These are phyloP conservation scores for Lentithecium fluviatile DNA, from an alignment of 495 filamentous ascomycete genomes.

Conservation along the genomic window DNA sequence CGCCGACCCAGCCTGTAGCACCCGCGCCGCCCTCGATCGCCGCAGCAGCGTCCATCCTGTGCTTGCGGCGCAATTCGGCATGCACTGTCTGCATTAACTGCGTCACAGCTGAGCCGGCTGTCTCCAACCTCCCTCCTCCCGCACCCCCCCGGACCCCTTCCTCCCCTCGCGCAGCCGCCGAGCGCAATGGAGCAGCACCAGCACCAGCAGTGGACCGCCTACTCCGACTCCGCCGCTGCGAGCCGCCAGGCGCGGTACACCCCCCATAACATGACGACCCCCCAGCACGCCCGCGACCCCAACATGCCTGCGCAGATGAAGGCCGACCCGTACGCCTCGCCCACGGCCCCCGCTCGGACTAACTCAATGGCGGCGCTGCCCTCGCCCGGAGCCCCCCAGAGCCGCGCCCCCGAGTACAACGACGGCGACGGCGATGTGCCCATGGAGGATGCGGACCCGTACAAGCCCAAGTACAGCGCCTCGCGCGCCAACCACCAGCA, in stretches of 20 bases:
- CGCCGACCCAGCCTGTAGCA: neutral
- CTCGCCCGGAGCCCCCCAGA: slow-evolving; percentile 33
- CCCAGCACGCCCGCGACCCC: slow-evolving; percentile 31
- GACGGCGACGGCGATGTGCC: slow-evolving; percentile 83
- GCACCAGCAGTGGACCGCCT: slow-evolving; percentile 36
- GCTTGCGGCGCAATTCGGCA: slow-evolving; percentile 24
- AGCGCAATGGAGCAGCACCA: slow-evolving; percentile 35
- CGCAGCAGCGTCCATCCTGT: neutral
- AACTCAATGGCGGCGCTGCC: slow-evolving; percentile 38
- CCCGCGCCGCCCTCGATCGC: slow-evolving; percentile 4
- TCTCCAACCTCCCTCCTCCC: slow-evolving; percentile 5
- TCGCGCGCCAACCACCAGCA: slow-evolving; percentile 66
- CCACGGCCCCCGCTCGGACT: slow-evolving; percentile 37
- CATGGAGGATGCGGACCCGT: slow-evolving; percentile 91
- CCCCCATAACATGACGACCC: slow-evolving; percentile 31
- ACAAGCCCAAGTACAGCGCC: slow-evolving; percentile 71
- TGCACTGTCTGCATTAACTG: slow-evolving; percentile 27
- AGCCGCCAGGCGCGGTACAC: slow-evolving; percentile 38
- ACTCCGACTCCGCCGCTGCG: slow-evolving; percentile 28
- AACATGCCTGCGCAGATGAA: slow-evolving; percentile 26
- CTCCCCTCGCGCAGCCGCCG: slow-evolving; percentile 3
- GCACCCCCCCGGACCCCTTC: neutral
- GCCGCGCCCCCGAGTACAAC: slow-evolving; percentile 39
- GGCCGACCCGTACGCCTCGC: slow-evolving; percentile 38
- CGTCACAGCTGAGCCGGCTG: slow-evolving; percentile 37